Base-by-base conservation (phyloP, 192 early-diverging fungal species). In the Cladochytrium replicatum region DNA sequence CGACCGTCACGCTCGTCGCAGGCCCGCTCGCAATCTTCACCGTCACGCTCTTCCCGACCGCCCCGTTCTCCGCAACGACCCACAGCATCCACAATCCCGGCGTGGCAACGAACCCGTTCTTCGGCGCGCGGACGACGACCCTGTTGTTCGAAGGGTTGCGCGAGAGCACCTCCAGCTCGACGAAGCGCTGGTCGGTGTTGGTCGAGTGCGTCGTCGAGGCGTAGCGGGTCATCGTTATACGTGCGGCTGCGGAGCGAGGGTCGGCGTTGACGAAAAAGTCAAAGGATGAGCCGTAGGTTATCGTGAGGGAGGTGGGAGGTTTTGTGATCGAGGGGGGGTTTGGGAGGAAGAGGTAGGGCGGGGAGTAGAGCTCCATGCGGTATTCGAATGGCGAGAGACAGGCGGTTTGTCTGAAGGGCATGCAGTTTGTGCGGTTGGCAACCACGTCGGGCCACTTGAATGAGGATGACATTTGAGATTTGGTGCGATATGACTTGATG, bases 141-240 rank as follows among this genome's bases (percentile, higher is more conserved):
- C 29, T 32, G n/a, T 27, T 34, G 34, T 58, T 56, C 28, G 55
- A 32, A 0, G 70, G 70, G 11, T 49, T 38, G 38, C 27, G 25
- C 29, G 31, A 43, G 15, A 44, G 21, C 27, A 70, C 46, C 1
- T 21, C 28, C 30, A 62, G 48, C 40, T 66, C 66, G 15, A 72
- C 42, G 5, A 69, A 30, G 17, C 70, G 43, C 58, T 64, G 65
- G 47, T 72, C 70, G 19, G 57, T 60, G 57, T 69, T 72, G 30
- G 54, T 59, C 25, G 46, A 29, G 55, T 72, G 70, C 17, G 70
- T 72, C 4, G 58, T 50, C 31, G 58, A 51, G 2, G 60, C 44
- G 52, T 66, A 60, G 19, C 70, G 58, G 17, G 63, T 31, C 1
- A 69, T 31, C 37, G 38, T 46, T 7, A 70, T 51, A 2, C 41